Conservation (phyloP, 176 grass and related monocot genomes). For the Poa pratensis region DNA sequence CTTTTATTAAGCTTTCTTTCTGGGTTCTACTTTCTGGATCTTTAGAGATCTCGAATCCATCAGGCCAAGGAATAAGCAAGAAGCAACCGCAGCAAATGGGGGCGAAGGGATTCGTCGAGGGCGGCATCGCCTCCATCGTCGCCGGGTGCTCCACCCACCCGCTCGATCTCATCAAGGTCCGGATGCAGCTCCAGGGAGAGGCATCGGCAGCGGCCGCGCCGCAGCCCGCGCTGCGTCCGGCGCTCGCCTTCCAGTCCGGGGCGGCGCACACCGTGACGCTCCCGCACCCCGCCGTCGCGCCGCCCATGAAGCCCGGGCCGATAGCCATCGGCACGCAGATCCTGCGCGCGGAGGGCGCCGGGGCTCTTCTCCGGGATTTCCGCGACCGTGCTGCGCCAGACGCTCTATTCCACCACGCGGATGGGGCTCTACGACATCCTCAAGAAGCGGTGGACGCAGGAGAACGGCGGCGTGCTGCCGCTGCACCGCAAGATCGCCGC, state of each 20-base stretch:
- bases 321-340: slow-evolving; percentile 78
- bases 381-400: slow-evolving; percentile 84
- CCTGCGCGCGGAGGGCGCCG: slow-evolving; percentile 77
- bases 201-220: slow-evolving; percentile 12
- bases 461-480: slow-evolving; percentile 59
- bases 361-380: slow-evolving; percentile 85
- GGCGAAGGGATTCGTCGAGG: slow-evolving; percentile 88
- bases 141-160: slow-evolving; percentile 95
- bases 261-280: slow-evolving; percentile 44
- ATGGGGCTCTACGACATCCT: slow-evolving; percentile 97
- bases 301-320: slow-evolving; percentile 61
- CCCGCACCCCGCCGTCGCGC: slow-evolving; percentile 37
- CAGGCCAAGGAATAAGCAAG: not conserved
- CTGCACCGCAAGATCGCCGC: slow-evolving; percentile 76
- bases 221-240: slow-evolving; percentile 53
- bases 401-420: slow-evolving; percentile 92
- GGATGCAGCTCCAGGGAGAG: slow-evolving; percentile 95
- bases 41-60: not conserved
- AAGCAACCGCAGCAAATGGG: slow-evolving; percentile 57
- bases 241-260: slow-evolving; percentile 58
- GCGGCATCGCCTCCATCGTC: slow-evolving; percentile 87
- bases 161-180: slow-evolving; percentile 91
- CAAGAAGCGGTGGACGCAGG: slow-evolving; percentile 71
- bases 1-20: not conserved
- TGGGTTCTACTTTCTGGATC: not conserved